Base-by-base conservation (phyloP, 2,329 filamentous ascomycete species). In the Phialophora expanda region DNA sequence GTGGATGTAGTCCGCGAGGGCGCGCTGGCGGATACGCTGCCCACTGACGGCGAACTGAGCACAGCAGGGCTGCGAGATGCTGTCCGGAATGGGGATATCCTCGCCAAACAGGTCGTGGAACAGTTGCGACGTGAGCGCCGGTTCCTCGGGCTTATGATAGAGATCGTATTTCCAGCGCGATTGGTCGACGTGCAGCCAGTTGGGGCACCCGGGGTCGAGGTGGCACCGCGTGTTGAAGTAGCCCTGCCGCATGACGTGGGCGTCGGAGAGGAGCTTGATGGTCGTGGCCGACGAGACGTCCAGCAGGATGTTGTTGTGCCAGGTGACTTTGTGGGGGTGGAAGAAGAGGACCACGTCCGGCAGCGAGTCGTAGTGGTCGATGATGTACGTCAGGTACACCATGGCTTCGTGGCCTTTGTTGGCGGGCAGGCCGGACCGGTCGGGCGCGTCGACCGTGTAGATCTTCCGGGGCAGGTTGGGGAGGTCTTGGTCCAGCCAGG, bases 391-490 rank as follows among this genome's bases (percentile, higher is more conserved):
- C 48, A 89, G 79, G 74, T 89, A 89, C 7, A 82, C 80, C 82
- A 88, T 87, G 20, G 85, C 84, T 74, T 89, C 87, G 72, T 86
- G 82, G 54, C 87, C 87, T 73, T 87, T 87, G 69, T 88, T 87
- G 69, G 60, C 76, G 2, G 82, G 82, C 74, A 72, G 50, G 76
- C 75, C 80, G 20, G 57, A 64, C 5, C 30, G 34, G 24, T 53
- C 53, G 4, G 60, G 20, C 11, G 44, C 14, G 60, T 69, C 67
- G 53, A 68, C 66, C 6, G 28, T 61, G 55, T 70, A 70, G 44
- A 70, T 62, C 28, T 65, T 62, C 24, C 61, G 67, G 24, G 55
- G 55, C 22, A 69, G 62, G 5, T 60, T 80, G 2, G 79, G 76
- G n/a, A 84, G 75, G 26, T 81, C 74, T 38, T 77, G 69, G 14